These are phyloP conservation scores for Monilinia aucupariae DNA, from an alignment of 2,329 filamentous ascomycete genomes.

Conservation along the genomic window DNA sequence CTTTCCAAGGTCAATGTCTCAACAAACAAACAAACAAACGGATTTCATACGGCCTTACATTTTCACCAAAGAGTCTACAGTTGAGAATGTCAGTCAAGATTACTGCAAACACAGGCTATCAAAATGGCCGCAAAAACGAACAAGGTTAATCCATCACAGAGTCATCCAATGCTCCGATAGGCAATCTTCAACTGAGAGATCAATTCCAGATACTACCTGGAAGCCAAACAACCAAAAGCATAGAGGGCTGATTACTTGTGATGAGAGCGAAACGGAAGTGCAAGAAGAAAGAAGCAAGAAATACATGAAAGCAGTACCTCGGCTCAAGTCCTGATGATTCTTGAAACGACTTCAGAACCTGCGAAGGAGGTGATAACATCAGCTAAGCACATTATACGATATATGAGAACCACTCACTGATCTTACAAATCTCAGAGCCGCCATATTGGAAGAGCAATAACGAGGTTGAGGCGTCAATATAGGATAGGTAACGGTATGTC, in stretches of 20 bases:
- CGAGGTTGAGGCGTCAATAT: conserved; percentile 10
- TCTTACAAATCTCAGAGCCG: conserved; percentile 57
- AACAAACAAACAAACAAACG: neutral
- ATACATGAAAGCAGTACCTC: conserved; percentile 52
- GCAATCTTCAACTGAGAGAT: neutral
- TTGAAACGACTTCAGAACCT: conserved; percentile 79
- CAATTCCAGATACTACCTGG: conserved; percentile 1
- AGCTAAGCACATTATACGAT: neutral
- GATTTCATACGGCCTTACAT: conserved; percentile 26
- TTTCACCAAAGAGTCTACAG: conserved; percentile 35
- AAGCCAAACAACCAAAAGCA: neutral
- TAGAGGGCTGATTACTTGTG: neutral
- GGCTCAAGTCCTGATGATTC: conserved; percentile 79
- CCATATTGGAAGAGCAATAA: conserved; percentile 37
- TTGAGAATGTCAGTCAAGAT: conserved; percentile 12
- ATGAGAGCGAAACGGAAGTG: neutral
- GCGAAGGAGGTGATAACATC: conserved; percentile 21
- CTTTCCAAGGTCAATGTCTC: conserved; percentile 38
- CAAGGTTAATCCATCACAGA: neutral
- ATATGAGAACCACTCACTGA: conserved; percentile 44
- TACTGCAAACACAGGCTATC: neutral
- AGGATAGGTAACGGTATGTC: too few species aligned
- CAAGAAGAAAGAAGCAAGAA: neutral
- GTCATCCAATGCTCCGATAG: neutral
- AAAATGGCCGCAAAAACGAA: neutral